Percentiles rank a stretch among this genome's conserved stretches.
These are phyloP conservation scores for Amanita brunnescens DNA, from an alignment of 768 basidiomycete genomes.

Conservation along the genomic window DNA sequence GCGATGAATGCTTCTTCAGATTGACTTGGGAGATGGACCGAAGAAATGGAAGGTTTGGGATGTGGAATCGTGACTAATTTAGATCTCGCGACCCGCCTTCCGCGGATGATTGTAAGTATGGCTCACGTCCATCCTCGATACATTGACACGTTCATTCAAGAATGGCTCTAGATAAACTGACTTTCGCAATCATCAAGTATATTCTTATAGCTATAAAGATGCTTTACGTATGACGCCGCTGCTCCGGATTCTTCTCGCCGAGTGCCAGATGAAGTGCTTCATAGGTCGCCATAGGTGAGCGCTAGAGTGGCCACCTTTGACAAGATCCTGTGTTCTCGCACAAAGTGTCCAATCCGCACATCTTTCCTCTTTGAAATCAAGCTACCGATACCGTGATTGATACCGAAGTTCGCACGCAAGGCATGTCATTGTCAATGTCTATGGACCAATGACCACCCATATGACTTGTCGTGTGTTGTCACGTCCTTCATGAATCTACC, in stretches of 20 bases:
- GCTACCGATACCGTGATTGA: not conserved
- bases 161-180: constrained; percentile 20
- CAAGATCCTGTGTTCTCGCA: constrained; percentile 17
- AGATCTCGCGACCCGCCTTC: constrained; percentile 32
- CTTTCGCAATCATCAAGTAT: constrained; percentile 16
- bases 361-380: constrained; percentile 14
- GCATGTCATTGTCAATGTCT: not conserved
- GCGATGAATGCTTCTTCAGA: constrained; percentile 16
- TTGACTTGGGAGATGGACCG: constrained; percentile 28
- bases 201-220: constrained; percentile 8
- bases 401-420: not conserved
- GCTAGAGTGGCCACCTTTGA: constrained; percentile 16
- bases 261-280: constrained; percentile 22
- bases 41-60: constrained; percentile 31
- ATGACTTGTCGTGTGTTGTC: not conserved
- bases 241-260: constrained; percentile 27
- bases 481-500: not conserved
- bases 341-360: constrained; percentile 12
- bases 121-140: constrained; percentile 17
- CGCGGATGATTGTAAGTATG: constrained; percentile 35
- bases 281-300: constrained; percentile 14
- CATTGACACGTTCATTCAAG: constrained; percentile 26
- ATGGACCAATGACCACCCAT: not conserved
- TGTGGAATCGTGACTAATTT: constrained; percentile 28
- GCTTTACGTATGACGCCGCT: constrained; percentile 39